These are phyloP conservation scores for Calonectria hawksworthii DNA, from an alignment of 2,329 filamentous ascomycete genomes.

Conservation along the genomic window DNA sequence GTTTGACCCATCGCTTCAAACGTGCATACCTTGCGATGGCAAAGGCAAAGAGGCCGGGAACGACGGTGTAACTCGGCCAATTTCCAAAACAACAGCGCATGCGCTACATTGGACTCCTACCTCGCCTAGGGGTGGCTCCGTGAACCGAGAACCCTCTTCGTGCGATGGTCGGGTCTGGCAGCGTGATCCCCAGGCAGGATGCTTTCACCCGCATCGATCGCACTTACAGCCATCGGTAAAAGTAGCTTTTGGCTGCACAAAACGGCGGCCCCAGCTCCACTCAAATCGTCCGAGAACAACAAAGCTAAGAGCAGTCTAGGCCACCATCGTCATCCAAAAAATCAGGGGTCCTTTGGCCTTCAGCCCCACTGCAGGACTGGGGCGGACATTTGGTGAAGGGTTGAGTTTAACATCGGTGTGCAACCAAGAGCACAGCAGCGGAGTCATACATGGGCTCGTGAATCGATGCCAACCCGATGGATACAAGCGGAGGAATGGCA, in stretches of 20 bases:
- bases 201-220: conserved; percentile 23
- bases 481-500: conserved; percentile 2
- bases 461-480: conserved; percentile 15
- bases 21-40: neutral
- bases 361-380: conserved; percentile 9
- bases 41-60: neutral
- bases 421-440: conserved; percentile 2
- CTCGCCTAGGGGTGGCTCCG: neutral
- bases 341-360: conserved; percentile 15
- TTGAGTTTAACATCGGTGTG: conserved; percentile 21
- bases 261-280: conserved; percentile 15
- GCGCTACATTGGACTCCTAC: neutral
- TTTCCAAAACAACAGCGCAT: conserved; percentile 5
- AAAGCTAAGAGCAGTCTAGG: conserved; percentile 6
- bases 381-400: conserved; percentile 5
- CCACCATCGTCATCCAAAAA: conserved; percentile 16
- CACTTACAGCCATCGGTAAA: conserved; percentile 17
- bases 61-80: conserved; percentile 7
- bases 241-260: conserved; percentile 9
- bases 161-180: neutral
- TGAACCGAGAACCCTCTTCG: neutral
- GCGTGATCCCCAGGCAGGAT: neutral
- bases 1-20: neutral
- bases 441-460: conserved; percentile 3
- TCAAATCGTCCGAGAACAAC: conserved; percentile 15